These are phyloP conservation scores for Elaphomyces granulatus DNA, from an alignment of 495 filamentous ascomycete genomes.

Conservation along the genomic window DNA sequence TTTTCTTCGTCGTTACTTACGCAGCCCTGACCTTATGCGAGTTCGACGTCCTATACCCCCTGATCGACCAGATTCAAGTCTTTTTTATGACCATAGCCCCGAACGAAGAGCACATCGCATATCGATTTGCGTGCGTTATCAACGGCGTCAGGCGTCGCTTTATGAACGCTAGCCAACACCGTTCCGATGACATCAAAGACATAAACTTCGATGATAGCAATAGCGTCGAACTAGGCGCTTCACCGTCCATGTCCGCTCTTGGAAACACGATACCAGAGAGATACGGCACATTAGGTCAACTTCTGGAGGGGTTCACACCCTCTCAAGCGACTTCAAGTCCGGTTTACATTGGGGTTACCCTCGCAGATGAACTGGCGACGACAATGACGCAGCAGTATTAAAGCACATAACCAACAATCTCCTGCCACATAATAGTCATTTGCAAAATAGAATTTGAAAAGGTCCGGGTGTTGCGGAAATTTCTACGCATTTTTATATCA, in stretches of 20 bases:
- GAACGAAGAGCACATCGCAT: conserved; percentile 24
- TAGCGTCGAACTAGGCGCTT: not conserved
- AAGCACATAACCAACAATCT: too few relatives aligned
- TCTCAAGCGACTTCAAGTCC: not conserved
- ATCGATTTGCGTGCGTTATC: conserved; percentile 12
- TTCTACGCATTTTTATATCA: too few relatives aligned
- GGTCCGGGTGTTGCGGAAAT: too few relatives aligned
- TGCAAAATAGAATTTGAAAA: too few relatives aligned
- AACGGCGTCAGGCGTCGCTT: not conserved
- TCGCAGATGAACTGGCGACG: not conserved
- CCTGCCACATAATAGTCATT: too few relatives aligned
- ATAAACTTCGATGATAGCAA: not conserved
- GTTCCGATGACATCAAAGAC: not conserved
- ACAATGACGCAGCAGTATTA: not conserved
- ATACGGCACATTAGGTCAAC: not conserved
- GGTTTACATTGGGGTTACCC: not conserved
- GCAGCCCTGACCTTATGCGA: conserved; percentile 30
- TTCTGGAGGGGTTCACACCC: not conserved
- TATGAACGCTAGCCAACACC: not conserved
- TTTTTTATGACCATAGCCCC: conserved; percentile 26
- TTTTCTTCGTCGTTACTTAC: conserved; percentile 27
- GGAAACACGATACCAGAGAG: not conserved
- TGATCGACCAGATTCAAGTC: conserved; percentile 25
- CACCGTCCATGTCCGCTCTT: not conserved
- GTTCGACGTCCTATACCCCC: conserved; percentile 22